Conservation (phyloP, 495 filamentous ascomycete species). For the Penicillium nucicola region DNA sequence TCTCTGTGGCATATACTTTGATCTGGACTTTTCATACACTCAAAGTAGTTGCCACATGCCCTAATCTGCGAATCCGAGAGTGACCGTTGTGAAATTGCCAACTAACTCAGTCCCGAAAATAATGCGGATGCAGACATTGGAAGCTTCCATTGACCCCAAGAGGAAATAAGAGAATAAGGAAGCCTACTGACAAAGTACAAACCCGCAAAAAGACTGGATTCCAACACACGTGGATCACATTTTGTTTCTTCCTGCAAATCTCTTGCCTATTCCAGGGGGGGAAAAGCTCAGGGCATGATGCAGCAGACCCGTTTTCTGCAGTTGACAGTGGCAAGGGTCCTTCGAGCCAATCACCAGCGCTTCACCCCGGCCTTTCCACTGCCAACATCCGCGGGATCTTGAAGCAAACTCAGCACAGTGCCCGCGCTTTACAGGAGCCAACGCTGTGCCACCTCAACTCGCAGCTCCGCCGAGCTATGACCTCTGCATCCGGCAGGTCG, state of each 20-base stretch:
- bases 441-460: conserved; percentile 14
- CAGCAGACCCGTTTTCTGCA: conserved; percentile 15
- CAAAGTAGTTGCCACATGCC: not conserved
- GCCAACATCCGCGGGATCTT: conserved; percentile 20
- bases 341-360: conserved; percentile 13
- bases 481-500: conserved; percentile 2
- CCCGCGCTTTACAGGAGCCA: conserved; percentile 6
- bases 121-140: conserved; percentile 3
- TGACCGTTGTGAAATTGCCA: conserved; percentile 1
- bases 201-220: conserved; percentile 6
- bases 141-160: conserved; percentile 3
- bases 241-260: conserved; percentile 11
- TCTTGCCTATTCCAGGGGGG: conserved; percentile 17
- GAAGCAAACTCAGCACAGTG: conserved; percentile 14
- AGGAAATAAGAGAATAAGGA: conserved; percentile 1
- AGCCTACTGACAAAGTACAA: not conserved
- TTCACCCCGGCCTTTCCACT: conserved; percentile 8
- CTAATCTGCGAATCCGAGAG: not conserved
- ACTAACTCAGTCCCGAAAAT: not conserved
- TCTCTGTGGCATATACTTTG: not conserved
- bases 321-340: conserved; percentile 8
- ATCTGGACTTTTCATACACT: not conserved
- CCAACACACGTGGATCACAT: conserved; percentile 22
- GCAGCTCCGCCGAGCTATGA: conserved; percentile 10
- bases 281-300: conserved; percentile 6